These are phyloP conservation scores for Leptographium flavum DNA, from an alignment of 2,329 filamentous ascomycete genomes.

Conservation along the genomic window DNA sequence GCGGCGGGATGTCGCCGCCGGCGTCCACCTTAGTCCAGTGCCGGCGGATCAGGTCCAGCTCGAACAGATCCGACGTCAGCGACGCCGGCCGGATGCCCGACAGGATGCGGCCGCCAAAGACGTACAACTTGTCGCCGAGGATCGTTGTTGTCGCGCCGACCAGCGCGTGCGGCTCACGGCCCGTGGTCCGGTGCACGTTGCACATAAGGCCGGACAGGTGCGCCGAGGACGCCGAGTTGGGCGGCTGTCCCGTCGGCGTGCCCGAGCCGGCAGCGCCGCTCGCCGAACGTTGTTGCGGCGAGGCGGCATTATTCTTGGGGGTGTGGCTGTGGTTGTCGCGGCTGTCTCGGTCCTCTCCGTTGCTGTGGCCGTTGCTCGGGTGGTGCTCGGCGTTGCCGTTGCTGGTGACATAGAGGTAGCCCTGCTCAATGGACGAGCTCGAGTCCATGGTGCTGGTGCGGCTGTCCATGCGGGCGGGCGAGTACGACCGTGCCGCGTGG, in stretches of 20 bases:
- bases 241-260: constrained; percentile 16
- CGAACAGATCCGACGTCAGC: constrained; percentile 81
- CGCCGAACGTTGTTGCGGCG: no score
- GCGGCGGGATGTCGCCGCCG: constrained; percentile 71
- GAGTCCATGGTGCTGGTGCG: constrained; percentile 37
- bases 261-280: no score
- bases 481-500: constrained; percentile 19
- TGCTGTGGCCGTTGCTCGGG: constrained; percentile 32
- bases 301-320: constrained; percentile 40
- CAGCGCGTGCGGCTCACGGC: constrained; percentile 75
- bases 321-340: constrained; percentile 35
- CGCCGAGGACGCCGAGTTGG: constrained; percentile 33
- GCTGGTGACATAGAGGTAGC: constrained; percentile 11
- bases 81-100: constrained; percentile 68
- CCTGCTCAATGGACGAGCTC: constrained; percentile 18
- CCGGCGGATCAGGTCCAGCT: constrained; percentile 76
- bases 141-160: constrained; percentile 94
- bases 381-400: constrained; percentile 18
- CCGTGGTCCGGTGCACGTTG: constrained; percentile 72
- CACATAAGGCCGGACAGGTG: constrained; percentile 55
- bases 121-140: constrained; percentile 87
- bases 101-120: constrained; percentile 82
- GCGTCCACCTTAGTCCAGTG: constrained; percentile 90
- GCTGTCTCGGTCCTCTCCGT: constrained; percentile 29
- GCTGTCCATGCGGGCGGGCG: constrained; percentile 21